Evolutionary conservation across 208 protist species (phyloP).

Genomic region (Hexamita inflata): DNA sequence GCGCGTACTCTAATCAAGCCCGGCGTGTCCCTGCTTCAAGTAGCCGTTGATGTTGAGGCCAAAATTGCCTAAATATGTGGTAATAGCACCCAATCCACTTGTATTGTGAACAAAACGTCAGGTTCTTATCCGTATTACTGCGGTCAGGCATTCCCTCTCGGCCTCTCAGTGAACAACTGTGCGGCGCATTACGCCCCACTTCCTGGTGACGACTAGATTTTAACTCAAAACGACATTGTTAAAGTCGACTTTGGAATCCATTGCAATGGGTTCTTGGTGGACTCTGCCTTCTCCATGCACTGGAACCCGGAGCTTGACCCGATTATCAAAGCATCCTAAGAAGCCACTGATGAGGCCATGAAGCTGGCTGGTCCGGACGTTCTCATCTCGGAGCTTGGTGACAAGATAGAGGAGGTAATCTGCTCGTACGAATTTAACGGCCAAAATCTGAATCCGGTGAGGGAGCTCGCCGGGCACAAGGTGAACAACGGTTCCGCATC

Average conservation of each 20-base stretch:
- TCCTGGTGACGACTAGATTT: conserved; percentile 71
- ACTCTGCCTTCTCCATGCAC: conserved; percentile 83
- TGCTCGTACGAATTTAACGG: conserved; percentile 50
- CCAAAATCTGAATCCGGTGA: conserved; percentile 64
- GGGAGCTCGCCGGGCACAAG: conserved; percentile 93
- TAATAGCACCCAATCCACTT: too few relatives aligned
- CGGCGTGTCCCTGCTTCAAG: conserved; percentile 23
- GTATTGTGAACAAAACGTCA: too few relatives aligned
- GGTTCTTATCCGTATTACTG: too few relatives aligned
- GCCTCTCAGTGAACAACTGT: conserved; percentile 76
- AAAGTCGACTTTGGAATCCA: conserved; percentile 93
- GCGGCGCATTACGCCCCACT: conserved; percentile 94
- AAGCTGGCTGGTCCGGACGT: conserved; percentile 45
- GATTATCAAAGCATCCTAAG: conserved; percentile 75
- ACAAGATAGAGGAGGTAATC: conserved; percentile 51
- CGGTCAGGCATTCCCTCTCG: conserved; percentile 44
- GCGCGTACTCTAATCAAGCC: conserved; percentile 13
- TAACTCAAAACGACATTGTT: conserved; percentile 79
- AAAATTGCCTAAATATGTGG: background rate
- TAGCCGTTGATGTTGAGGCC: conserved; percentile 21
- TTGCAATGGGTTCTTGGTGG: conserved; percentile 76
- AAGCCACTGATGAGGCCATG: conserved; percentile 92
- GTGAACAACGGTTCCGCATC: conserved; percentile 47
- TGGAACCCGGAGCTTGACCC: conserved; percentile 85
- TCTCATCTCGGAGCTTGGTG: conserved; percentile 33